Evolutionary conservation across 768 basidiomycete species (phyloP), one percentile per base, ranked within the genome.

Genomic region (Mycena maculata): DNA sequence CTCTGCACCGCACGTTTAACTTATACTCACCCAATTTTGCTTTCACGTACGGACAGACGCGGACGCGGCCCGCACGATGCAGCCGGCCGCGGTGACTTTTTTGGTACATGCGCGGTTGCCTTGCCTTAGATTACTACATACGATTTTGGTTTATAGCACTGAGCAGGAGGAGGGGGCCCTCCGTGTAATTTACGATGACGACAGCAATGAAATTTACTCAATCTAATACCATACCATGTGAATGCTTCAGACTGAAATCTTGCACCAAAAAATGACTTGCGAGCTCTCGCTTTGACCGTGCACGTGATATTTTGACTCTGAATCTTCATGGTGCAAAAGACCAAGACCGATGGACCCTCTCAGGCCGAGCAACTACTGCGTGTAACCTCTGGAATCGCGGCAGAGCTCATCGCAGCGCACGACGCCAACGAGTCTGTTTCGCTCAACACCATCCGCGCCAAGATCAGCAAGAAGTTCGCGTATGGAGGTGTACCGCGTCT

Each of bases 311-410:
- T 58, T 47, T 25, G 54, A 38, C 53, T 20, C 16, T 9, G 25
- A 3, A 41, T 22, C 27, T 45, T 52, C 5, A 71, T 71, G 69
- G 69, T 71, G 3, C 65, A 64, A 44, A 71, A 67, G 41, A 67
- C 69, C 23, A 87, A 63, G 30, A 56, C 69, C 11, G 65, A 60
- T 4, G 92, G 90, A 23, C 92, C 91, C 18, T 96, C 94, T 0
- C 95, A 98, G 79, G 92, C 96, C 8, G 98, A 99, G 78, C 84
- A 87, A 39, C 87, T 98, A 48, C 85, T 99, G 31, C 90, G 95
- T 59, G 93, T 95, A 59, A 97, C 95, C 15, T 94, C 96, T 4
- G 94, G 94, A 25, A 98, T 99, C 72, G 98, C 98, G 23, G 89
- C 94, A 70, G 94, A 96, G 75, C 87, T 99, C 69, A 96, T 98